These are phyloP conservation scores for Clarireedia homoeocarpa DNA, from an alignment of 2,329 filamentous ascomycete genomes.

Conservation along the genomic window DNA sequence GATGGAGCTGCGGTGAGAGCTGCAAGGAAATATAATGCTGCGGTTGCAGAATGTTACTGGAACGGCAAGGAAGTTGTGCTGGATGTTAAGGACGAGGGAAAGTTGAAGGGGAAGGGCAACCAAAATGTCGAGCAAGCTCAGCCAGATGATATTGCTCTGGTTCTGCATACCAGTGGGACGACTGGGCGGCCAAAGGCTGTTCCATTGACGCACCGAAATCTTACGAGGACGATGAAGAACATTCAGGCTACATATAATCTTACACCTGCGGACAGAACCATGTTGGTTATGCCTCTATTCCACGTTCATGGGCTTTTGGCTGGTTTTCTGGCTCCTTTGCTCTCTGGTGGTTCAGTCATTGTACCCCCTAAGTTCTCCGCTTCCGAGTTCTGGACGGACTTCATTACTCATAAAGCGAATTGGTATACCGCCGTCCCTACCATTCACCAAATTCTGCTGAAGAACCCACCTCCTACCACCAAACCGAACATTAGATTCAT, in stretches of 20 bases:
- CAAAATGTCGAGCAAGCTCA: slow-evolving; percentile 46
- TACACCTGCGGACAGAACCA: slow-evolving; percentile 63
- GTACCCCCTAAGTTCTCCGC: slow-evolving; percentile 76
- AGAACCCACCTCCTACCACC: slow-evolving; percentile 59
- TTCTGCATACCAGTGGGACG: slow-evolving; percentile 78
- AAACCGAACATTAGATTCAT: slow-evolving; percentile 76
- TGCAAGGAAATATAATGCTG: slow-evolving; percentile 69
- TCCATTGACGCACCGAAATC: slow-evolving; percentile 72
- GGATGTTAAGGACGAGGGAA: slow-evolving; percentile 70
- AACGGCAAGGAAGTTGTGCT: slow-evolving; percentile 63
- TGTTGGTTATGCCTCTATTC: slow-evolving; percentile 87
- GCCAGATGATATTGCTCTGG: slow-evolving; percentile 72
- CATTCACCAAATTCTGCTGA: slow-evolving; percentile 83
- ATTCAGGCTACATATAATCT: slow-evolving; percentile 72
- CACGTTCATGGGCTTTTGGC: slow-evolving; percentile 86
- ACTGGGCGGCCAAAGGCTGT: slow-evolving; percentile 81
- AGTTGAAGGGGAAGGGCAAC: slow-evolving; percentile 45
- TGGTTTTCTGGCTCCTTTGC: slow-evolving; percentile 69
- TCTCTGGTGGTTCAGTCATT: slow-evolving; percentile 69
- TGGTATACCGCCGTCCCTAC: slow-evolving; percentile 94
- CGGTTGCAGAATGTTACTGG: slow-evolving; percentile 84
- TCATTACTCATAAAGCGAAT: slow-evolving; percentile 65
- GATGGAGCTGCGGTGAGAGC: slow-evolving; percentile 67
- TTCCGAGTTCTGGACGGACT: slow-evolving; percentile 74
- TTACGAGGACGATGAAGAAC: slow-evolving; percentile 77